phyloP scores from a whole-genome alignment of 2,329 filamentous ascomycete species.

The Penicillium sp. region DNA sequence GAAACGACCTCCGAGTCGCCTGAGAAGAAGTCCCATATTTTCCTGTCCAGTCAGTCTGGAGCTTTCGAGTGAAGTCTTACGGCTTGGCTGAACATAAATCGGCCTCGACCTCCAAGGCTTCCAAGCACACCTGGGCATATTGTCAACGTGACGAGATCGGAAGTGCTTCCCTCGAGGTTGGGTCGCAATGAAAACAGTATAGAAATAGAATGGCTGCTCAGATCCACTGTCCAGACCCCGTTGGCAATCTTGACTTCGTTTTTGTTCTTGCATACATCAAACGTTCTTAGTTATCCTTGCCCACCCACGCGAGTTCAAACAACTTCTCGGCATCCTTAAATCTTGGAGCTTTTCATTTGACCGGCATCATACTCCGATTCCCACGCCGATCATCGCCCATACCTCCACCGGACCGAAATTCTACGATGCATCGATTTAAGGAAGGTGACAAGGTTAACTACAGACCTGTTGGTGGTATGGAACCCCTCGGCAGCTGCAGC shows the following conservation, averaged over 20 bases:
- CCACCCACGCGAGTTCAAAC: background rate
- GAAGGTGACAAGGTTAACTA: constrained; percentile 42
- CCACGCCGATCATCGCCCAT: background rate
- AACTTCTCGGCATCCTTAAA: too few relatives aligned
- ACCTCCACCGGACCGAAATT: background rate
- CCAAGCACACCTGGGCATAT: background rate
- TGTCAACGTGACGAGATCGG: constrained; percentile 19
- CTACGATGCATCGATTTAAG: constrained; percentile 30
- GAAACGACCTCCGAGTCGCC: constrained; percentile 11
- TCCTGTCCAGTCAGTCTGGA: background rate
- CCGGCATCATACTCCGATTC: background rate
- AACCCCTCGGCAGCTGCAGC: background rate
- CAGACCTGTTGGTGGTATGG: constrained; percentile 45
- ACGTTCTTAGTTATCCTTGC: background rate
- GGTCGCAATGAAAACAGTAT: background rate
- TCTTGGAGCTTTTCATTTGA: background rate
- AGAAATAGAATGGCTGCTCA: background rate
- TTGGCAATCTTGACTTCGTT: background rate
- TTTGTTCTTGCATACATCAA: background rate
- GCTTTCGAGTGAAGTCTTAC: background rate
- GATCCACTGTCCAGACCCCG: background rate
- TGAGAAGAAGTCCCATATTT: constrained; percentile 2
- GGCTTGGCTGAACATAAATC: background rate
- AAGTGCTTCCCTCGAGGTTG: background rate
- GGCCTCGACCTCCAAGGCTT: background rate